Conservation (phyloP, 331 rosid genomes). For the Phaseolus coccineus region DNA sequence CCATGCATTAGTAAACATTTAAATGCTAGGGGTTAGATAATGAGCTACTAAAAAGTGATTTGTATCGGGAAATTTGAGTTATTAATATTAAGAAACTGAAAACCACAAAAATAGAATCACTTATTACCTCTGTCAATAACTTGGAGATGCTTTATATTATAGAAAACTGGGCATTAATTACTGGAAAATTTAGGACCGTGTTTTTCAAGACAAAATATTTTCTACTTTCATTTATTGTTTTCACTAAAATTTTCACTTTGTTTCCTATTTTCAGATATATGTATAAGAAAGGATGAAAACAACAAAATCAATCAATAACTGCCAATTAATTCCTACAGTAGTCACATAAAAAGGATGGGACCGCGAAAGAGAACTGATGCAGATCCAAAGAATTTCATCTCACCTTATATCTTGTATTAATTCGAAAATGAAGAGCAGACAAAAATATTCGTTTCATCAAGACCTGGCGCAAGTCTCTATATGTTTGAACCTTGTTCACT, state of each 20-base stretch:
- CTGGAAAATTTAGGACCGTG: neutral
- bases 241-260: neutral
- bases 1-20: slow-evolving; percentile 41
- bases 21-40: slow-evolving; percentile 28
- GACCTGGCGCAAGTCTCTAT: slow-evolving; percentile 90
- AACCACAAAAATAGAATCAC: neutral
- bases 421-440: slow-evolving; percentile 96
- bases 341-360: slow-evolving; percentile 23
- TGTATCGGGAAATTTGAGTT: slow-evolving; percentile 20
- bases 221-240: neutral
- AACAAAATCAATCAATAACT: slow-evolving; percentile 11
- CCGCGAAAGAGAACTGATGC: slow-evolving; percentile 12
- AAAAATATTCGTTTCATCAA: slow-evolving; percentile 98
- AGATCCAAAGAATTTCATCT: slow-evolving; percentile 30
- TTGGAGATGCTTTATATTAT: slow-evolving; percentile 18
- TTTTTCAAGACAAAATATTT: neutral
- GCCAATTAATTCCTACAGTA: slow-evolving; percentile 20
- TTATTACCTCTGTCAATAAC: slow-evolving; percentile 17
- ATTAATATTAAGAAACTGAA: neutral
- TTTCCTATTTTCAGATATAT: neutral
- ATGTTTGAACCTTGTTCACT: slow-evolving; percentile 85
- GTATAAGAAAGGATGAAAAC: neutral
- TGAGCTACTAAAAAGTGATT: neutral
- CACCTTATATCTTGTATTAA: slow-evolving; percentile 98
- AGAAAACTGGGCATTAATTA: slow-evolving; percentile 17